Evolutionary conservation across 1,139 yeast genomes (phyloP).

Genomic region (Geotrichum carabidarum): DNA sequence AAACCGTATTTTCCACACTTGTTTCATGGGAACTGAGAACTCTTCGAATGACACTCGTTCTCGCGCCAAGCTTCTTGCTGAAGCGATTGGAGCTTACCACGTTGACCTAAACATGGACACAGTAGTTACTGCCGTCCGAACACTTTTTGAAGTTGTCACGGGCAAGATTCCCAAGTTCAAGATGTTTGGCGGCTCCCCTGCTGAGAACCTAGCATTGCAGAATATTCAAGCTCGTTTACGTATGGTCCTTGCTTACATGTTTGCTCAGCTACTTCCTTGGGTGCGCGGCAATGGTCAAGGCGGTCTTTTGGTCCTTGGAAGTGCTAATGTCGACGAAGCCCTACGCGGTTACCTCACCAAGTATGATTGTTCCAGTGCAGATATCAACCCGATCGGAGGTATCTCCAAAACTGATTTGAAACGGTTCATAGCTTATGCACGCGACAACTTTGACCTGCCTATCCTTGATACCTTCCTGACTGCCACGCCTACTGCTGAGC

Average conservation of each 20-base stretch:
- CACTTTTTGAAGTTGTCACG: constrained; percentile 79
- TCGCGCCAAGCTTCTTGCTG: constrained; percentile 76
- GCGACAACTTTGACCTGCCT: constrained; percentile 63
- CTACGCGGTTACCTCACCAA: constrained; percentile 91
- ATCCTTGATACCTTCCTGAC: constrained; percentile 68
- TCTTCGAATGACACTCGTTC: constrained; percentile 80
- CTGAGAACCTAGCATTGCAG: constrained; percentile 89
- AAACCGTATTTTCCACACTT: constrained; percentile 69
- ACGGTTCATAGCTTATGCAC: constrained; percentile 76
- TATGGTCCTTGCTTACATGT: constrained; percentile 88
- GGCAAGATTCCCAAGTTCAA: constrained; percentile 85
- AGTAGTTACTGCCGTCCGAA: constrained; percentile 66
- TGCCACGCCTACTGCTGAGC: constrained; percentile 96
- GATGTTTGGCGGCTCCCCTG: constrained; percentile 86
- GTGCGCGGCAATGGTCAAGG: constrained; percentile 66
- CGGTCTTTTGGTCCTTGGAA: constrained; percentile 84
- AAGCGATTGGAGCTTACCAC: constrained; percentile 79
- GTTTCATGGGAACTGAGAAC: constrained; percentile 93
- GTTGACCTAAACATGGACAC: constrained; percentile 87
- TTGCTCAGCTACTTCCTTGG: constrained; percentile 96
- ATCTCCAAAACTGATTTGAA: constrained; percentile 90
- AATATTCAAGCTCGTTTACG: constrained; percentile 93
- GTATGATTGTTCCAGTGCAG: constrained; percentile 96
- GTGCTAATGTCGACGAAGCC: constrained; percentile 98
- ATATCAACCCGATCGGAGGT: constrained; percentile 95